Base-by-base conservation (phyloP, 768 basidiomycete species). In the Jaapia argillacea region DNA sequence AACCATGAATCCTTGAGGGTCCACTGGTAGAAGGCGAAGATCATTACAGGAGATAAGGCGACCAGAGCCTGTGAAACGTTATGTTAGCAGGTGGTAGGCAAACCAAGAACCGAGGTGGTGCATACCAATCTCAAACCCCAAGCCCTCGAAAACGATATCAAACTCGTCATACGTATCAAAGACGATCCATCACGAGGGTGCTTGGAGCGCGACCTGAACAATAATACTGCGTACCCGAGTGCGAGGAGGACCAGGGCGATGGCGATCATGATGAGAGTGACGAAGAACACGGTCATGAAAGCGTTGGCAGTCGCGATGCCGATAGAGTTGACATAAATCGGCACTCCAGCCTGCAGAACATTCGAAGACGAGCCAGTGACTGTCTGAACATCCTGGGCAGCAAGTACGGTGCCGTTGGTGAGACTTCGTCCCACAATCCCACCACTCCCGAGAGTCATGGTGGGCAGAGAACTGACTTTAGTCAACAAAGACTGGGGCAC, bases 1-100 rank as follows among this genome's bases (percentile, higher is more conserved):
- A 94, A 69, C 82, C 88, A 90, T 0, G 91, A 92, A 61, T 97
- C 91, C 46, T 75, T 66, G 48, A 92, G 67, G 1, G 85, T 87
- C 88, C 92, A 97, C 59, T 97, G 92, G 59, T 83, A 91, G 55
- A 96, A 75, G 5, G 77, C 68, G 51, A 96, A 88, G 48, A 85
- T 75, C 48, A 79, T 61, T 46, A 90, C 64, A 6, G 93, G 93
- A 40, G 76, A 66, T 50, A 79, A 67, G 21, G 70, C 62, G 36
- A 87, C 60, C n/a, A 91, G 60, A 13, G 69, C 75, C 81, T 84
- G 47, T 12, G 42, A 35, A 39, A 43, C 2, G 36, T n/a, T 21
- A 40, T n/a, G n/a, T 28, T 20, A 4, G 20, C 6, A 4, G 24
- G 3, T 24, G 45, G 35, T 42, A 23, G 45, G 20, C 20, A 24